Evolutionary conservation across 2,329 filamentous ascomycete genomes (phyloP).

Genomic region (Diaporthe helianthi): DNA sequence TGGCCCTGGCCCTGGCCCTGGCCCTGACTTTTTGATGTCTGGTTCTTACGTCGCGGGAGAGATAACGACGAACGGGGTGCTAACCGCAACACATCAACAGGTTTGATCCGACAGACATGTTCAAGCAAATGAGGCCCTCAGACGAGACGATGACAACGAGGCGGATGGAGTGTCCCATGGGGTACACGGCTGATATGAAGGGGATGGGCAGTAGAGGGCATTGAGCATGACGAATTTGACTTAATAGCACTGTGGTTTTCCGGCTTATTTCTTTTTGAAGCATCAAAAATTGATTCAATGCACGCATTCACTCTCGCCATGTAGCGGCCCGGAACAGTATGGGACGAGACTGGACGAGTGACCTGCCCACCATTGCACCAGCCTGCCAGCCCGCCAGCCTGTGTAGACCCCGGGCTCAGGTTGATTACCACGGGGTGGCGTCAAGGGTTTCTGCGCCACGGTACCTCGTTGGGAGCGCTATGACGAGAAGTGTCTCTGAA

Average conservation of each 20-base stretch:
- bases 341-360: neutral
- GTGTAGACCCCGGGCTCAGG: neutral
- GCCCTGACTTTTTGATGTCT: neutral
- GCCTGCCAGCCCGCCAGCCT: neutral
- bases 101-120: constrained; percentile 35
- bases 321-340: neutral
- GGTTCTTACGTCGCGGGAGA: neutral
- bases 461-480: neutral
- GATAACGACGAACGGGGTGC: neutral
- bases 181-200: constrained; percentile 19
- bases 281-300: constrained; percentile 2
- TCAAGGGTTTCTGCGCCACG: constrained; percentile 16
- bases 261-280: constrained; percentile 8
- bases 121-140: constrained; percentile 34
- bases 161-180: constrained; percentile 33
- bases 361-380: neutral
- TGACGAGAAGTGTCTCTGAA: constrained; percentile 23
- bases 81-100: constrained; percentile 18
- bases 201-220: neutral
- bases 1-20: neutral
- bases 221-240: neutral
- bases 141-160: constrained; percentile 28
- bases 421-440: constrained; percentile 19
- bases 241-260: neutral
- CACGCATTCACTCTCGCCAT: neutral